Evolutionary conservation across 23 red algal species (phyloP).

Genomic region (Gracilaria domingensis): DNA sequence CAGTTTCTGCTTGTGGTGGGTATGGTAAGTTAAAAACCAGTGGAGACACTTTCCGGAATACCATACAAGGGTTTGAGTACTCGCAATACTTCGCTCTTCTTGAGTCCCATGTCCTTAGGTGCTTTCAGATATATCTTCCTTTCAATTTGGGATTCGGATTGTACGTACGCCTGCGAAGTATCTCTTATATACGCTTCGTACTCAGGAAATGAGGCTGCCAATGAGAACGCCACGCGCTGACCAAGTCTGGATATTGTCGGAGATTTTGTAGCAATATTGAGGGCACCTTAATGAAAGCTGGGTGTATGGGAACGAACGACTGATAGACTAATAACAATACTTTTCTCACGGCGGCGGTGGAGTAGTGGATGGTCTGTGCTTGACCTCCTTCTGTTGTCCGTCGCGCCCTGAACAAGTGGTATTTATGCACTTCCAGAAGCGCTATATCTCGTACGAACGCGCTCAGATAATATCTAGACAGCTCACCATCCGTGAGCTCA

Average conservation of each 20-base stretch:
- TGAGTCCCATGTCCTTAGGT: conserved; percentile 34
- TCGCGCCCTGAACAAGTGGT: too few species aligned
- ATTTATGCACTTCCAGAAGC: too few species aligned
- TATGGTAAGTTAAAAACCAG: conserved; percentile 46
- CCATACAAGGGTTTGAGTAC: conserved; percentile 60
- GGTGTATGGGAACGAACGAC: too few species aligned
- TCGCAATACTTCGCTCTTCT: not conserved
- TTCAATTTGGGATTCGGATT: conserved; percentile 40
- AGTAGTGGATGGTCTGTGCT: too few species aligned
- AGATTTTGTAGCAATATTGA: conserved; percentile 17
- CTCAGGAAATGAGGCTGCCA: not conserved
- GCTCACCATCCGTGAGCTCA: too few species aligned
- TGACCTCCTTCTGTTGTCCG: too few species aligned
- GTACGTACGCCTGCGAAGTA: conserved; percentile 53
- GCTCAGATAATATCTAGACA: too few species aligned
- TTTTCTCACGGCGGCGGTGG: too few species aligned
- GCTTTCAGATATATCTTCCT: conserved; percentile 16
- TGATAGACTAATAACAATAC: too few species aligned
- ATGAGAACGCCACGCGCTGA: not conserved
- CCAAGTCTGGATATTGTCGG: conserved; percentile 14
- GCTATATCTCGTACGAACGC: too few species aligned
- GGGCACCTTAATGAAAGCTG: not conserved
- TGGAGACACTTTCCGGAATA: conserved; percentile 46
- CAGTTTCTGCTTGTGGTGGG: too few species aligned
- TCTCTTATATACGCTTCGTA: not conserved